Evolutionary conservation across 768 basidiomycete species (phyloP).

Genomic region (Mycena haematopus): DNA sequence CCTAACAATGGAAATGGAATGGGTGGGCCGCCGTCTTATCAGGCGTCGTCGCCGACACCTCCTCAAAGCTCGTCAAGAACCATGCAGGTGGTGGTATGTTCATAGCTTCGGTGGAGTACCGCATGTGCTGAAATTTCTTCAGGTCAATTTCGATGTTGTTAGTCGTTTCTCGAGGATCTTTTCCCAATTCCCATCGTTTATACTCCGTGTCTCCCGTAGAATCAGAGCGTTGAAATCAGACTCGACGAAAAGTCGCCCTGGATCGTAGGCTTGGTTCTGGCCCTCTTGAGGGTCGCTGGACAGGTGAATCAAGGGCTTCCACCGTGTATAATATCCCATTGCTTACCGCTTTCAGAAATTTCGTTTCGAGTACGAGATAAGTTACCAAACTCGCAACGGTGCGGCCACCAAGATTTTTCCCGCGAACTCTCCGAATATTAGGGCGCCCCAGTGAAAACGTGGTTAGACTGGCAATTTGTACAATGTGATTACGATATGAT

Average conservation of each 20-base stretch:
- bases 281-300: constrained; percentile 9
- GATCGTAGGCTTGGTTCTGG: constrained; percentile 18
- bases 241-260: constrained; percentile 22
- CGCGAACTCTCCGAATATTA: constrained; percentile 21
- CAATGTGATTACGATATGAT: no score
- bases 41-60: not conserved
- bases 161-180: not conserved
- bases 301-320: constrained; percentile 1
- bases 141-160: constrained; percentile 21
- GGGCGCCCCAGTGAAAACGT: not conserved
- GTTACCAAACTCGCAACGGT: constrained; percentile 2
- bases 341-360: constrained; percentile 3
- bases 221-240: constrained; percentile 24
- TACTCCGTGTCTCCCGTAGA: not conserved
- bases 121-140: not conserved
- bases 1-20: not conserved
- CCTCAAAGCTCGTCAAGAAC: constrained; percentile 2
- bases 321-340: not conserved
- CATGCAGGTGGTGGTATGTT: constrained; percentile 18
- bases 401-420: not conserved
- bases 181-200: not conserved
- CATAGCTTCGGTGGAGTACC: not conserved
- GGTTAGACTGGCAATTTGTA: not conserved
- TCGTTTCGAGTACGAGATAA: constrained; percentile 16
- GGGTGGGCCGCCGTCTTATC: constrained; percentile 1